A percentile compares a stretch with the other conserved stretches of the same genome.
Evolutionary conservation across 306 rosid genomes (phyloP).

Genomic region (Acmispon strigosus): DNA sequence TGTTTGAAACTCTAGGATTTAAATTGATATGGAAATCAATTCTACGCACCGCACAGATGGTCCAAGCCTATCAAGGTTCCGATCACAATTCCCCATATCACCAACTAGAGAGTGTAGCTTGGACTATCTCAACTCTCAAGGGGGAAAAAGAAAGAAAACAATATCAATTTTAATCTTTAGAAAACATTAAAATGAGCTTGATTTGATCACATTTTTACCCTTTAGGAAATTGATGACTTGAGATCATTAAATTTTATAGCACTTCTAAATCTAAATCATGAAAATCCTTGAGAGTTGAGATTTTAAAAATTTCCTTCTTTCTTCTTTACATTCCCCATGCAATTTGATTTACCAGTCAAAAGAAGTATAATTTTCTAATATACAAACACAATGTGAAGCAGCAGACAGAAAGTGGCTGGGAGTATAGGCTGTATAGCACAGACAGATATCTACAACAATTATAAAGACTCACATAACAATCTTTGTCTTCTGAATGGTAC

Average conservation of each 20-base stretch:
- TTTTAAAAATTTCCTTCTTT: too few species aligned
- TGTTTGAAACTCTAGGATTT: not conserved
- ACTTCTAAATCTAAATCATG: not conserved
- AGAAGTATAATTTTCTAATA: too few species aligned
- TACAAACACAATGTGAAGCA: too few species aligned
- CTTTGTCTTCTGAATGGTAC: slow-evolving; percentile 74
- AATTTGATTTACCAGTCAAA: too few species aligned
- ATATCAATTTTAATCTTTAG: not conserved
- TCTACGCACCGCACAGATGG: not conserved
- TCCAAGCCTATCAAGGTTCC: not conserved
- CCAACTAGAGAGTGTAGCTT: not conserved
- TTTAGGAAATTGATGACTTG: not conserved
- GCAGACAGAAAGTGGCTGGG: too few species aligned
- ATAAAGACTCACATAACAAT: slow-evolving; percentile 72
- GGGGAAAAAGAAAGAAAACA: not conserved
- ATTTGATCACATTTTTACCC: not conserved
- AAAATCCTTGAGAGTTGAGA: not conserved
- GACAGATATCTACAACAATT: not conserved
- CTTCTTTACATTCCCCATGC: too few species aligned
- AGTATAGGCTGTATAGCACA: not conserved
- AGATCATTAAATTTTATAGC: not conserved
- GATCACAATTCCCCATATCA: not conserved
- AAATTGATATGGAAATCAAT: not conserved
- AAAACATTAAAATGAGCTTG: not conserved
- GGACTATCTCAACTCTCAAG: not conserved